Conservation (phyloP, 2,329 filamentous ascomycete genomes). For the Aotearoamyces nothofagi region DNA sequence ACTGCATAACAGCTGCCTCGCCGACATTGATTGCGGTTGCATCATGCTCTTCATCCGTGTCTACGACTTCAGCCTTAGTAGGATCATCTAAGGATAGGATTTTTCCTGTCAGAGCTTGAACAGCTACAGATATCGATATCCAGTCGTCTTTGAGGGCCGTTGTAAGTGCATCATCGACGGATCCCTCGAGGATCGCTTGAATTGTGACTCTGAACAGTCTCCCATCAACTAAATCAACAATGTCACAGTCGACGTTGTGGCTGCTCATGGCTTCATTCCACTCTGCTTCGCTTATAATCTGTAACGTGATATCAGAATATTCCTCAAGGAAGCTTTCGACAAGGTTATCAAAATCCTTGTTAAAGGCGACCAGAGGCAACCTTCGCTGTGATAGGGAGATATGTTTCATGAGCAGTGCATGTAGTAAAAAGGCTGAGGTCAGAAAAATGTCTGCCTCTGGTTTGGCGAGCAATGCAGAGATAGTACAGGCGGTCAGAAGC, state of each 20-base stretch:
- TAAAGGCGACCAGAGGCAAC: conserved; percentile 19
- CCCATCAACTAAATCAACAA: conserved; percentile 40
- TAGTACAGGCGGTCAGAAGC: conserved; percentile 14
- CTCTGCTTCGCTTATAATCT: conserved; percentile 16
- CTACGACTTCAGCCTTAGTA: conserved; percentile 7
- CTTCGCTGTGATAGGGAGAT: conserved; percentile 24
- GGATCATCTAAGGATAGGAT: conserved; percentile 15
- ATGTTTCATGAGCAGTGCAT: conserved; percentile 24
- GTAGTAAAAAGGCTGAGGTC: conserved; percentile 25
- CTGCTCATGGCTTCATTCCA: conserved; percentile 19
- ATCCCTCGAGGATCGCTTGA: conserved; percentile 13
- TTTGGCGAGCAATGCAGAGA: conserved; percentile 19
- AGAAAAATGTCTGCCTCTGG: conserved; percentile 16
- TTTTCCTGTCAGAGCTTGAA: conserved; percentile 18
- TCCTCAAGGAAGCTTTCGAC: conserved; percentile 22
- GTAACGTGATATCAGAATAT: conserved; percentile 21
- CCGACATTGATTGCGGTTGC: conserved; percentile 7
- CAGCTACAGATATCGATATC: conserved; percentile 11
- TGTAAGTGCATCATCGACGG: conserved; percentile 8
- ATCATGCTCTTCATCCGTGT: conserved; percentile 4
- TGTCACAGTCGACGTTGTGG: too few species aligned
- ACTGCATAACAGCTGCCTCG: conserved; percentile 24
- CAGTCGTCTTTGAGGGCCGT: conserved; percentile 11
- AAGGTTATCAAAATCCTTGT: conserved; percentile 17
- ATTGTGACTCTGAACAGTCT: conserved; percentile 22